A percentile compares a stretch with the other conserved stretches of the same genome.
These are phyloP conservation scores for Suhomyces chickasaworum DNA, from an alignment of 1,139 yeast genomes.

Conservation along the genomic window DNA sequence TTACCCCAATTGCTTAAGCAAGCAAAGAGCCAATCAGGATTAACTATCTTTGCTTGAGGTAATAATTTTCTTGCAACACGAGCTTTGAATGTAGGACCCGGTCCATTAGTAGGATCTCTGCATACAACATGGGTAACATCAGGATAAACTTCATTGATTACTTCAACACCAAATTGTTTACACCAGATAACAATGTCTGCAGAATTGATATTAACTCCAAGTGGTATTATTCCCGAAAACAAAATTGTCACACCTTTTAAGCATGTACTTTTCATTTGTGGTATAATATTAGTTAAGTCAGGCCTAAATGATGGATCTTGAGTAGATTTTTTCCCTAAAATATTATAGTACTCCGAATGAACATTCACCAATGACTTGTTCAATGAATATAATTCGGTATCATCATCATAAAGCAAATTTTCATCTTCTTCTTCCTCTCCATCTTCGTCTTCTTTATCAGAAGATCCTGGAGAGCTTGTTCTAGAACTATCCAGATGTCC, in stretches of 20 bases:
- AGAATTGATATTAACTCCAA: constrained; percentile 66
- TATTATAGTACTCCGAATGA: constrained; percentile 65
- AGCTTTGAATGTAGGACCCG: constrained; percentile 67
- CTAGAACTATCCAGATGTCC: constrained; percentile 19
- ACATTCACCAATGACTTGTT: constrained; percentile 63
- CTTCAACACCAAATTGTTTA: constrained; percentile 85
- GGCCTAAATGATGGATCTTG: constrained; percentile 35
- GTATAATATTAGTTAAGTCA: constrained; percentile 69
- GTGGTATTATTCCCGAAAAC: constrained; percentile 84
- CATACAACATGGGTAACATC: constrained; percentile 90
- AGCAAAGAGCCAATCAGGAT: constrained; percentile 89
- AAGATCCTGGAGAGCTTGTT: constrained; percentile 16
- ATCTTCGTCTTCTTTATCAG: constrained; percentile 22
- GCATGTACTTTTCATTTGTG: constrained; percentile 66
- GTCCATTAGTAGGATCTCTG: constrained; percentile 47
- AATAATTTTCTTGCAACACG: constrained; percentile 65
- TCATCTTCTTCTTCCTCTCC: constrained; percentile 47
- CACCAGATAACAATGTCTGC: constrained; percentile 94
- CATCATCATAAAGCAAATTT: constrained; percentile 74
- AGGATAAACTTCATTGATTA: constrained; percentile 70
- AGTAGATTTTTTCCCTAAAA: constrained; percentile 32
- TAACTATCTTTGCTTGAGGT: constrained; percentile 76
- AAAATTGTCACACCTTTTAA: constrained; percentile 71
- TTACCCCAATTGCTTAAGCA: constrained; percentile 79
- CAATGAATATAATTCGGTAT: constrained; percentile 68